Percentiles rank a stretch among this genome's conserved stretches.
These are phyloP conservation scores for Myriosclerotinia curreyana DNA, from an alignment of 2,329 filamentous ascomycete genomes.

Conservation along the genomic window DNA sequence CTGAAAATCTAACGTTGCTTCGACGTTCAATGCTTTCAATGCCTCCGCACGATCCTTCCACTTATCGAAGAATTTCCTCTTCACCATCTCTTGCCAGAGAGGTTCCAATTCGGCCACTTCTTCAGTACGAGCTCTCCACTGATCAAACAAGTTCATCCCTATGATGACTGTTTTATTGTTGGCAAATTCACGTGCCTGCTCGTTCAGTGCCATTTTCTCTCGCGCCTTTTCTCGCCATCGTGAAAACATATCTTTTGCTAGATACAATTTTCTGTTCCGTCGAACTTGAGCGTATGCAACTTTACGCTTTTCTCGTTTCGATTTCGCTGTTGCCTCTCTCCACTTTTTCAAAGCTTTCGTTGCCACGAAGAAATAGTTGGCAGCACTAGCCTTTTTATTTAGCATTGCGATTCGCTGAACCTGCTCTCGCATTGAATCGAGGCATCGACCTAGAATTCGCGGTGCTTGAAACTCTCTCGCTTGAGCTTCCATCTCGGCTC, in stretches of 20 bases:
- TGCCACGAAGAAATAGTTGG: slow-evolving; percentile 36
- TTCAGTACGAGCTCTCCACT: slow-evolving; percentile 35
- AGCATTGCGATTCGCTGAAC: slow-evolving; percentile 31
- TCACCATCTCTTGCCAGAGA: slow-evolving; percentile 28
- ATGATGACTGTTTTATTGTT: slow-evolving; percentile 33
- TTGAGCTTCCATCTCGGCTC: slow-evolving; percentile 27
- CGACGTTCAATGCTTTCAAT: slow-evolving; percentile 31
- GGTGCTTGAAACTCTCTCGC: slow-evolving; percentile 30
- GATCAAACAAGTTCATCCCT: slow-evolving; percentile 37
- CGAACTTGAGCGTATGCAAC: slow-evolving; percentile 36
- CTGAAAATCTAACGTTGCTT: slow-evolving; percentile 36
- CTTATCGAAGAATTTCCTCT: slow-evolving; percentile 32
- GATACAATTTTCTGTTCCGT: slow-evolving; percentile 35
- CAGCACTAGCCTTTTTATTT: slow-evolving; percentile 33
- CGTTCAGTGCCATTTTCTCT: slow-evolving; percentile 34
- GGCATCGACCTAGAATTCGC: slow-evolving; percentile 26
- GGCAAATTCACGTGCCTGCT: slow-evolving; percentile 31
- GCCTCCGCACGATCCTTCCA: slow-evolving; percentile 34
- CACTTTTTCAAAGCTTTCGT: slow-evolving; percentile 35
- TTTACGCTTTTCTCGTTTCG: slow-evolving; percentile 37
- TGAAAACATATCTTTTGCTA: slow-evolving; percentile 32
- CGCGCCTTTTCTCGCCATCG: slow-evolving; percentile 33
- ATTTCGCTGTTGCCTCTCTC: slow-evolving; percentile 33
- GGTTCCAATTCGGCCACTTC: slow-evolving; percentile 35
- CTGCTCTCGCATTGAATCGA: slow-evolving; percentile 31